Base-by-base conservation (phyloP, 208 protist species). In the Lotmaria passim region DNA sequence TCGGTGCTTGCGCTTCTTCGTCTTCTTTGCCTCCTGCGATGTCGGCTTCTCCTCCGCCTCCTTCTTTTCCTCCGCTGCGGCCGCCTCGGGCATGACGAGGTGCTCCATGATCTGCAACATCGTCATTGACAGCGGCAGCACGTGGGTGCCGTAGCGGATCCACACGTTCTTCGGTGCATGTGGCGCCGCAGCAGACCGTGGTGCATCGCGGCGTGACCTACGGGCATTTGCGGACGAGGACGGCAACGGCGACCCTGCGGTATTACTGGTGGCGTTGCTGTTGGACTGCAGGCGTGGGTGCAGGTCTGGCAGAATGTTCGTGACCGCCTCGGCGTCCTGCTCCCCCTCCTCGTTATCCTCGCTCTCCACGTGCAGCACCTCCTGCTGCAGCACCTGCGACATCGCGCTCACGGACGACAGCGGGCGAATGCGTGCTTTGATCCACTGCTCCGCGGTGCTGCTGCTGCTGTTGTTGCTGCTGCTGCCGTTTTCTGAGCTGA, bases 101-200 rank as follows among this genome's bases (percentile, higher is more conserved):
- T 67, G 67, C 74, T 94, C 80, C 53, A 91, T 46, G 21, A 96
- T 69, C 33, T 96, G 87, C 39, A 93, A 51, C 50, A 91, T 82
- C 19, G 89, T 92, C 81, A 93, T 90, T 26, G 86, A 90, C 12
- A 80, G 82, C 43, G 87, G 91, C 47, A 96, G 78, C 21, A 93
- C 79, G 62, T 94, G 71, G 1, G 67, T 59, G 11, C 73, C 85
- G 55, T 79, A 87, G 36, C 91, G 91, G 8, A 96, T 33, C 72
- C 83, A 93, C 39, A 92, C 77, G 36, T 31, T 81, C 69, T 53
- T 75, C 66, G 62, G 56, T 52, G 24, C 48, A 31, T 11, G 24
- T 7, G 61, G 39, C 57, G 39, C 5, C 43, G 36, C 2, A 8
- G 41, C 0, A 7, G 46, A 15, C 17, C 15, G 69, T 28, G 14